phyloP scores from a whole-genome alignment of 2,329 filamentous ascomycete species.

The Aspergillus sp. region DNA sequence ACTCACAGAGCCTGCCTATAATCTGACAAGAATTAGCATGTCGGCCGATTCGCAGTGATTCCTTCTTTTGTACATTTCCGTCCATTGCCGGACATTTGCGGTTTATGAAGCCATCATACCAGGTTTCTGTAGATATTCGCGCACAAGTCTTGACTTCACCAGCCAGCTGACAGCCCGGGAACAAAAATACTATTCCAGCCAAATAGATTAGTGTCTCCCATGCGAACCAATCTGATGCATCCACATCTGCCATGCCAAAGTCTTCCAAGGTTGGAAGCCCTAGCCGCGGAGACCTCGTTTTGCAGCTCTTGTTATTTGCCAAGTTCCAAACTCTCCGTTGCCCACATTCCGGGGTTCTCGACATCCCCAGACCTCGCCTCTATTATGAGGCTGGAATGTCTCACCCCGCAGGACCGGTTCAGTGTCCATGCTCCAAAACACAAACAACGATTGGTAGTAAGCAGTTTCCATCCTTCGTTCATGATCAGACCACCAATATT shows the following conservation, averaged over 20 bases:
- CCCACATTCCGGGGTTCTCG: background rate
- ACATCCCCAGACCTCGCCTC: background rate
- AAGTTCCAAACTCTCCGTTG: conserved; percentile 14
- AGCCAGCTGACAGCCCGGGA: background rate
- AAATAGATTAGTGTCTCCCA: background rate
- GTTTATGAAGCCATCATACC: background rate
- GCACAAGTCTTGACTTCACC: background rate
- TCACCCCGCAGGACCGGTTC: background rate
- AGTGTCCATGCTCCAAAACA: background rate
- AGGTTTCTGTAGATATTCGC: too few relatives aligned
- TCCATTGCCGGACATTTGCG: background rate
- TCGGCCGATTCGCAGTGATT: background rate
- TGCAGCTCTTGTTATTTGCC: conserved; percentile 12
- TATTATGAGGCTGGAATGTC: background rate
- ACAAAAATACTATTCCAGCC: background rate
- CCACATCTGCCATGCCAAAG: conserved; percentile 1
- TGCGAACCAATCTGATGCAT: background rate
- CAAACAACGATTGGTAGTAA: background rate
- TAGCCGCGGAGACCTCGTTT: conserved; percentile 5
- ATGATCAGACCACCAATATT: background rate
- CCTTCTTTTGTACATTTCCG: background rate
- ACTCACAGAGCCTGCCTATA: background rate
- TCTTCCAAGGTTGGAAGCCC: background rate
- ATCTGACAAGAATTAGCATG: background rate
- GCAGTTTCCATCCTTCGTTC: background rate